Conservation (phyloP, 495 filamentous ascomycete genomes). For the Penicillium cataractarum region DNA sequence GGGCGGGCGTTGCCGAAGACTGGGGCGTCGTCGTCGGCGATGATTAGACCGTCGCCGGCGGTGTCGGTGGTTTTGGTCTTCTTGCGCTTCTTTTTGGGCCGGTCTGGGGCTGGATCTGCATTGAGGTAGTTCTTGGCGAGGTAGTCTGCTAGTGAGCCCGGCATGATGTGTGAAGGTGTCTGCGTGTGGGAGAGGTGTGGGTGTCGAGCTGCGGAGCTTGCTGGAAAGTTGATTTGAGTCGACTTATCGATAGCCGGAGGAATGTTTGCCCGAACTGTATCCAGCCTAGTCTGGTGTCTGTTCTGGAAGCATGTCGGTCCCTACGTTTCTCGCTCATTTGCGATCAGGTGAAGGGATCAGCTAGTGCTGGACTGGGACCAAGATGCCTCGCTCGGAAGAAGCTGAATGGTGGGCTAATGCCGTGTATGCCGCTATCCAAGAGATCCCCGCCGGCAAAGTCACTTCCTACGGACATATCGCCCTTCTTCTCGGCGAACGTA, state of each 20-base stretch:
- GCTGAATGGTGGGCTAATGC: slow-evolving; percentile 80
- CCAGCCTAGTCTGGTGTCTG: slow-evolving; percentile 7
- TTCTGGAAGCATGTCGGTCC: background rate
- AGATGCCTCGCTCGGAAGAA: slow-evolving; percentile 80
- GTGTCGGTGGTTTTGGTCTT: slow-evolving; percentile 73
- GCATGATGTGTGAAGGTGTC: slow-evolving; percentile 17
- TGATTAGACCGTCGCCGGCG: slow-evolving; percentile 68
- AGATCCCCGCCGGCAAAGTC: slow-evolving; percentile 81
- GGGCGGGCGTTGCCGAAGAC: slow-evolving; percentile 60
- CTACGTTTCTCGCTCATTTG: background rate
- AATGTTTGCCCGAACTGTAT: slow-evolving; percentile 29
- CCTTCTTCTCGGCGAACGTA: slow-evolving; percentile 75
- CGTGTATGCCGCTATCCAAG: slow-evolving; percentile 81
- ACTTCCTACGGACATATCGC: slow-evolving; percentile 93
- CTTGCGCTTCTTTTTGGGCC: slow-evolving; percentile 76
- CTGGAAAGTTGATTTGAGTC: slow-evolving; percentile 9
- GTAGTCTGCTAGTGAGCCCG: slow-evolving; percentile 74
- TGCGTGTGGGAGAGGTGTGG: background rate
- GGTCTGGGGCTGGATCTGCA: slow-evolving; percentile 62
- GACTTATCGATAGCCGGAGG: slow-evolving; percentile 34
- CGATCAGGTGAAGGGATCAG: background rate
- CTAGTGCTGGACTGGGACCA: background rate
- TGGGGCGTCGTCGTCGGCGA: slow-evolving; percentile 86
- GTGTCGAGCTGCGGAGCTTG: slow-evolving; percentile 1
- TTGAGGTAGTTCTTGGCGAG: slow-evolving; percentile 94